These are phyloP conservation scores for Hortiboletus flavorubellus DNA, from an alignment of 768 basidiomycete genomes.

Conservation along the genomic window DNA sequence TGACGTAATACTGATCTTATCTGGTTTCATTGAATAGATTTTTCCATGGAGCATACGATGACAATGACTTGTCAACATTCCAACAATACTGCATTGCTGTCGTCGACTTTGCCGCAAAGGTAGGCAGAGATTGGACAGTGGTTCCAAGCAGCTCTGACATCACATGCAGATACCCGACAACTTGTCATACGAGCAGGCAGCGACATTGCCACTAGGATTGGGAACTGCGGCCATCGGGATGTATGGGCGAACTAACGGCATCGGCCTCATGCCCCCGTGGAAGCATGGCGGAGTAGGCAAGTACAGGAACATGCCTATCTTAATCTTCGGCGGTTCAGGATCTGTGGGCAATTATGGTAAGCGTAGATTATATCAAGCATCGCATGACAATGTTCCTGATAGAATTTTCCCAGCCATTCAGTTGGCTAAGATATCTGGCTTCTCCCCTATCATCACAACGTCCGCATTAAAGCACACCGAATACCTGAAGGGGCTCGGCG, in stretches of 20 bases:
- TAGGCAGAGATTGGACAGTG: constrained; percentile 6
- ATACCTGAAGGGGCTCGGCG: constrained; percentile 33
- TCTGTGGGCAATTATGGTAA: constrained; percentile 51
- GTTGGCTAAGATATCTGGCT: constrained; percentile 40
- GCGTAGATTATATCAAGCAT: constrained; percentile 13
- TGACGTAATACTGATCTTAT: constrained; percentile 24
- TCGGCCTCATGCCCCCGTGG: constrained; percentile 40
- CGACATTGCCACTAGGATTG: constrained; percentile 48
- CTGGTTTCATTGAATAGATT: constrained; percentile 30
- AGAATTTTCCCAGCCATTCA: constrained; percentile 32
- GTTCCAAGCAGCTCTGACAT: constrained; percentile 8
- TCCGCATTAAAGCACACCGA: constrained; percentile 36
- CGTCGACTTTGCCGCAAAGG: constrained; percentile 42
- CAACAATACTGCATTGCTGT: constrained; percentile 45
- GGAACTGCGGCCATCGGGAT: constrained; percentile 49
- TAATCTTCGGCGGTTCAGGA: constrained; percentile 47
- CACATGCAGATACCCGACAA: constrained; percentile 42
- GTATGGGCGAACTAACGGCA: constrained; percentile 40
- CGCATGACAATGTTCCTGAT: constrained; percentile 15
- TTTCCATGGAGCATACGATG: constrained; percentile 37
- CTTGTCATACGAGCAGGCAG: constrained; percentile 46
- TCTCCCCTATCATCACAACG: constrained; percentile 34
- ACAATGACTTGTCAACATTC: constrained; percentile 37
- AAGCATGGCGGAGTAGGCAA: constrained; percentile 36
- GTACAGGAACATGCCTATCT: constrained; percentile 42